phyloP scores from a whole-genome alignment of 768 basidiomycete genomes.

The Termitomyces sp. region DNA sequence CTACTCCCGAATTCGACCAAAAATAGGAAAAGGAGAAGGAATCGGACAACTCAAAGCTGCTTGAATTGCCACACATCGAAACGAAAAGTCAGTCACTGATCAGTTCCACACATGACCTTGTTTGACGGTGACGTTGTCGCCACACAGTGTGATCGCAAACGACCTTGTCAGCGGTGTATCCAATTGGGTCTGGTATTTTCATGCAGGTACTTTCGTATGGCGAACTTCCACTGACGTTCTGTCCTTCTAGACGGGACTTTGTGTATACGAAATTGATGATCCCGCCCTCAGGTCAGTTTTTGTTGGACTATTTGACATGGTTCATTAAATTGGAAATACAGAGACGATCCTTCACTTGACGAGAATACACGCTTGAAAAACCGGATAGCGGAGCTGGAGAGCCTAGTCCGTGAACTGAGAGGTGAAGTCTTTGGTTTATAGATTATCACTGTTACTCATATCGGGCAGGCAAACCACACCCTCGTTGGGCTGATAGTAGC shows the following conservation, averaged over 20 bases:
- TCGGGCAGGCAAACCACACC: constrained; percentile 72
- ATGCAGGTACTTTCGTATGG: constrained; percentile 6
- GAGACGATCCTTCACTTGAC: constrained; percentile 84
- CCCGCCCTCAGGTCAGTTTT: constrained; percentile 62
- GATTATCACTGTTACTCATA: constrained; percentile 4
- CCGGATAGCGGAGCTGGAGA: constrained; percentile 89
- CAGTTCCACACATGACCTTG: constrained; percentile 3
- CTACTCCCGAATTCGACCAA: constrained; percentile 39
- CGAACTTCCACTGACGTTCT: neutral
- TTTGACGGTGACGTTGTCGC: constrained; percentile 12
- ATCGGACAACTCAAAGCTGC: constrained; percentile 87
- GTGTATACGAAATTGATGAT: constrained; percentile 93
- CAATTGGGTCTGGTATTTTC: constrained; percentile 72
- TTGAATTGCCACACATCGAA: constrained; percentile 93
- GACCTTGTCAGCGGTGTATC: constrained; percentile 88
- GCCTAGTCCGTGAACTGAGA: constrained; percentile 82
- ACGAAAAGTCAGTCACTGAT: constrained; percentile 61
- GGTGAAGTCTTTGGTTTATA: constrained; percentile 34
- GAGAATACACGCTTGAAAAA: constrained; percentile 83
- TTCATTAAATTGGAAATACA: constrained; percentile 21
- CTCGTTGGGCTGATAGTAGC: constrained; percentile 77
- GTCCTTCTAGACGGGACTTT: constrained; percentile 71
- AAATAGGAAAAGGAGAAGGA: constrained; percentile 79
- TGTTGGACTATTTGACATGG: neutral
- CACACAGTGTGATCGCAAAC: constrained; percentile 80